These are phyloP conservation scores for Cymodocea nodosa DNA, from an alignment of 116 monocot species.

Conservation along the genomic window DNA sequence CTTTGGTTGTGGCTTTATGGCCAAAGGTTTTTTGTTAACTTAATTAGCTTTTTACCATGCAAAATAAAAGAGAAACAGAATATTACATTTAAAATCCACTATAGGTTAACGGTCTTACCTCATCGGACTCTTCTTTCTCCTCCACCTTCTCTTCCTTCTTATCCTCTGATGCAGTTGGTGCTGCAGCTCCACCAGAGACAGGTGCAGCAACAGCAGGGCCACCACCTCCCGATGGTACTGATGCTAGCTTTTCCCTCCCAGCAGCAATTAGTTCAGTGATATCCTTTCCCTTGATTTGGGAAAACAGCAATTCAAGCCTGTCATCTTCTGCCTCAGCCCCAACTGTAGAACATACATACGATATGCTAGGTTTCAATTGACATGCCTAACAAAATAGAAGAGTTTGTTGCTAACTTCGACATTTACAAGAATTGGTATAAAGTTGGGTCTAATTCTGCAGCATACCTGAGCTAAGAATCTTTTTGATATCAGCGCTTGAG, in stretches of 20 bases:
- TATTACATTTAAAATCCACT: no score
- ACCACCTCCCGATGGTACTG: slow-evolving; percentile 37
- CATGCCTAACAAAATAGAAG: no score
- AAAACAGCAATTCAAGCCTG: slow-evolving; percentile 24
- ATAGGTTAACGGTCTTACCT: neutral
- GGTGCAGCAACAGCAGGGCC: slow-evolving; percentile 25
- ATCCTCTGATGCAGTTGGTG: slow-evolving; percentile 25
- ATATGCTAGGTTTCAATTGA: no score
- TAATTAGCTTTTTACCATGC: no score
- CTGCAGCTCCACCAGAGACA: slow-evolving; percentile 31
- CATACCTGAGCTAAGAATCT: slow-evolving; percentile 13
- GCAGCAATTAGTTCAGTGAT: slow-evolving; percentile 34
- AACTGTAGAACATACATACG: neutral
- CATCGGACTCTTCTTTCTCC: slow-evolving; percentile 36
- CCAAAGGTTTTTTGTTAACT: no score
- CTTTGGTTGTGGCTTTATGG: no score
- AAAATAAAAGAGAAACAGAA: no score
- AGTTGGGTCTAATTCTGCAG: no score
- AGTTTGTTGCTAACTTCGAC: no score
- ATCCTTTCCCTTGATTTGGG: slow-evolving; percentile 28
- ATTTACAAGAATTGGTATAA: no score
- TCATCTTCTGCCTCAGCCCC: slow-evolving; percentile 30
- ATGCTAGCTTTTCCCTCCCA: slow-evolving; percentile 35
- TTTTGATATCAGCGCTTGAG: slow-evolving; percentile 12
- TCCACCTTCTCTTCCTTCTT: slow-evolving; percentile 51